These are phyloP conservation scores for Chalaropsis ovoidea DNA, from an alignment of 2,329 filamentous ascomycete species.

Conservation along the genomic window DNA sequence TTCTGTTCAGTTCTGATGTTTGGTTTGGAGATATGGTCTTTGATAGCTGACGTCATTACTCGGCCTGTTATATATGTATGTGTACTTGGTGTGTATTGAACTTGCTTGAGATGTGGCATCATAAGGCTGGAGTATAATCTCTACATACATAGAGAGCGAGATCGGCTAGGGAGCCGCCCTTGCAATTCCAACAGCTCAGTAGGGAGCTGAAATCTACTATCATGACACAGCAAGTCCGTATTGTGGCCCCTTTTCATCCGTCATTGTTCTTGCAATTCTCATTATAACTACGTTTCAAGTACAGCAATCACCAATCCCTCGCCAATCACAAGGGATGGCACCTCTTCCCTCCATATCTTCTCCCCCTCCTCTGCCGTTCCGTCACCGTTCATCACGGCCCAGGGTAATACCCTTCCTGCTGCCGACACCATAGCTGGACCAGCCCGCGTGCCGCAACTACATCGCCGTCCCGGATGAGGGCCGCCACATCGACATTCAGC, in stretches of 20 bases:
- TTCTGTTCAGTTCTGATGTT: background rate
- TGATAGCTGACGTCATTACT: background rate
- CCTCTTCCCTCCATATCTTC: background rate
- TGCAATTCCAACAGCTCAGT: too few relatives aligned
- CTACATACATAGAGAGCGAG: too few relatives aligned
- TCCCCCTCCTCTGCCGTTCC: background rate
- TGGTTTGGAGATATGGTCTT: background rate
- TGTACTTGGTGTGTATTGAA: background rate
- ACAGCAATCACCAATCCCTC: background rate
- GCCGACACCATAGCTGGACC: slow-evolving; percentile 58
- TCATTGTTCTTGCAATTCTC: background rate
- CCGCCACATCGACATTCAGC: slow-evolving; percentile 68
- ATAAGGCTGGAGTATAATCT: background rate
- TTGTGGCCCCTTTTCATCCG: background rate
- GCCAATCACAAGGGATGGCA: background rate
- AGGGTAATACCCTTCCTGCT: slow-evolving; percentile 25
- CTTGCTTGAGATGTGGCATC: background rate
- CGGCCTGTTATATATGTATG: background rate
- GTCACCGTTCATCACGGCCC: slow-evolving; percentile 17
- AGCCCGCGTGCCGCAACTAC: slow-evolving; percentile 55
- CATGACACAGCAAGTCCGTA: background rate
- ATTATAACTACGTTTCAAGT: background rate
- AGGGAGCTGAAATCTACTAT: background rate
- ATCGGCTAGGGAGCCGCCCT: too few relatives aligned
- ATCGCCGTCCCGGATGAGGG: slow-evolving; percentile 59